Evolutionary conservation across 495 filamentous ascomycete species (phyloP).

Genomic region (Neurospora tetraspora): DNA sequence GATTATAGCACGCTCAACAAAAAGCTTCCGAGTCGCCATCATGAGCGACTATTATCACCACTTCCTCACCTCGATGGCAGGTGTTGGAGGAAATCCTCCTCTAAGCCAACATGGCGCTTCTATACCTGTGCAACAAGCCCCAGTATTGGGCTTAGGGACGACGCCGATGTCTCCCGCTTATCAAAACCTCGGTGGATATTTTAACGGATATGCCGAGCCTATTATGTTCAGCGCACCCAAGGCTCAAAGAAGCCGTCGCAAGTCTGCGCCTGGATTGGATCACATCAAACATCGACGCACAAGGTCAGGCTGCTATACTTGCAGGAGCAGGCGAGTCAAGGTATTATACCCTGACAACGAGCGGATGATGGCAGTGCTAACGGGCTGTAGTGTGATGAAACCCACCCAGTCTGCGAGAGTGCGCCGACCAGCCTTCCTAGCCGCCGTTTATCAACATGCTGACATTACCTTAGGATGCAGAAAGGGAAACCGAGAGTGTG

Average conservation of each 20-base stretch:
- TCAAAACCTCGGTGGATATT: constrained; percentile 32
- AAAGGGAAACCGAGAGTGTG: constrained; percentile 76
- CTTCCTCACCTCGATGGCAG: constrained; percentile 36
- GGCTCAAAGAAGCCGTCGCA: constrained; percentile 44
- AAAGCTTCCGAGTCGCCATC: background rate
- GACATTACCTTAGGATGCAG: constrained; percentile 51
- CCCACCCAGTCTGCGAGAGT: constrained; percentile 80
- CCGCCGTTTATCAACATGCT: constrained; percentile 10
- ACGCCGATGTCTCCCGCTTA: constrained; percentile 30
- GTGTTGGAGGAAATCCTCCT: constrained; percentile 27
- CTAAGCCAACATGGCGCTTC: constrained; percentile 25
- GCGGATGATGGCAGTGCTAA: constrained; percentile 2
- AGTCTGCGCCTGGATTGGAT: constrained; percentile 52
- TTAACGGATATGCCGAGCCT: constrained; percentile 35
- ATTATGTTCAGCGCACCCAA: constrained; percentile 42
- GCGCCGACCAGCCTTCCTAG: constrained; percentile 16
- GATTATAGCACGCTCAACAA: background rate
- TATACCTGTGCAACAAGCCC: constrained; percentile 24
- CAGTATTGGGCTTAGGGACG: constrained; percentile 17
- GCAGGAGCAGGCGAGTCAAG: constrained; percentile 82
- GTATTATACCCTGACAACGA: constrained; percentile 28
- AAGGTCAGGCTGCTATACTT: constrained; percentile 90
- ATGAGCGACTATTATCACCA: constrained; percentile 44
- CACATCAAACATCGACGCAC: constrained; percentile 91
- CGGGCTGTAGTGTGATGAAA: constrained; percentile 64